Evolutionary conservation across 176 grass and related monocot species (phyloP).

Genomic region (Oryza coarctata): DNA sequence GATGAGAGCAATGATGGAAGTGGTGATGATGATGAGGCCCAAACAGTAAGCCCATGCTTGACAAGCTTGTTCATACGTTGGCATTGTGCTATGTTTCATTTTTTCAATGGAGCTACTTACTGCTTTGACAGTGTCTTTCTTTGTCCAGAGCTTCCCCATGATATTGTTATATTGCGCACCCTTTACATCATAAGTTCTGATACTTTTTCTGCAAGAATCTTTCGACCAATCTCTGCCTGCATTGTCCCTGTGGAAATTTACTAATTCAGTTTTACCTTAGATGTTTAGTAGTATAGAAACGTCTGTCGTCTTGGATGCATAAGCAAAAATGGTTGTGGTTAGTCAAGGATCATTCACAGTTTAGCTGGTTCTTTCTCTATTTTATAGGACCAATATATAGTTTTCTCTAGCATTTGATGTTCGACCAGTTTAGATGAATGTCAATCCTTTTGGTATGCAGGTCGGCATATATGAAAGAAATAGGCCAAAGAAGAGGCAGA

Average conservation of each 20-base stretch:
- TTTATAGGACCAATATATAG: not conserved
- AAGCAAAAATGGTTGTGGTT: not conserved
- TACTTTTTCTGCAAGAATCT: not conserved
- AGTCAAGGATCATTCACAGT: not conserved
- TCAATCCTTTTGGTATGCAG: constrained; percentile 35
- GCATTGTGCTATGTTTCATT: not conserved
- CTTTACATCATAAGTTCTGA: not conserved
- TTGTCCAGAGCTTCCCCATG: not conserved
- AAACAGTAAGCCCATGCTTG: constrained; percentile 53
- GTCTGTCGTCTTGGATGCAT: not conserved
- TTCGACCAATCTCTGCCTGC: not conserved
- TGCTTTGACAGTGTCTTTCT: not conserved
- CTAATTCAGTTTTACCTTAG: not conserved
- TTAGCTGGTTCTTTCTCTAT: not conserved
- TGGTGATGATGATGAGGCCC: constrained; percentile 51
- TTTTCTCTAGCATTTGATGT: not conserved
- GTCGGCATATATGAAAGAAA: constrained; percentile 82
- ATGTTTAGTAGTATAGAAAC: not conserved
- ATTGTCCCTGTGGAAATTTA: not conserved
- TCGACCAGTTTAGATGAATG: constrained; percentile 2
- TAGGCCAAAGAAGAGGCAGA: constrained; percentile 70
- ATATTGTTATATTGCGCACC: not conserved
- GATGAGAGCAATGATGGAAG: constrained; percentile 43
- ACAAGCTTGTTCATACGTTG: not conserved
- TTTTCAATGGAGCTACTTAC: not conserved